Conservation (phyloP, 2,329 filamentous ascomycete species). For the Sclerotinia spermophila region DNA sequence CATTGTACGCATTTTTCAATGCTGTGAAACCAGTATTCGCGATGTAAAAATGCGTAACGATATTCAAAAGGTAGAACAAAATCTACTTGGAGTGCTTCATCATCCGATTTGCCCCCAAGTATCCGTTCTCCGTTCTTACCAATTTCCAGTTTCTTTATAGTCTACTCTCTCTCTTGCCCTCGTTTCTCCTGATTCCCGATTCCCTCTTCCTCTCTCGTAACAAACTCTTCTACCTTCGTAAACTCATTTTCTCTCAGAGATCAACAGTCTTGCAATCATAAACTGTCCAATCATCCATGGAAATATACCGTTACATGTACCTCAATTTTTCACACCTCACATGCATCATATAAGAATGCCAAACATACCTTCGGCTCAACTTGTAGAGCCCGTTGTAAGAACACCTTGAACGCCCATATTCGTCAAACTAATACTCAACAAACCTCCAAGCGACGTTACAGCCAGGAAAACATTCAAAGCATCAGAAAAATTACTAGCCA, state of each 20-base stretch:
- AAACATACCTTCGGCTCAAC: slow-evolving; percentile 60
- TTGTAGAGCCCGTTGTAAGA: slow-evolving; percentile 68
- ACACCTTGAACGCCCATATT: slow-evolving; percentile 82
- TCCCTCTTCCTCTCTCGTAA: background rate
- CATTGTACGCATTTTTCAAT: too few relatives aligned
- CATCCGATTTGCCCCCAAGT: too few relatives aligned
- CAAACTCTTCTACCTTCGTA: slow-evolving; percentile 60
- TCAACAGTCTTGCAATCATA: slow-evolving; percentile 78
- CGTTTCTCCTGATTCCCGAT: background rate
- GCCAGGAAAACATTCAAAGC: slow-evolving; percentile 70
- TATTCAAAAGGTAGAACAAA: background rate
- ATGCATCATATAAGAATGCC: background rate
- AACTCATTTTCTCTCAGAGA: slow-evolving; percentile 73
- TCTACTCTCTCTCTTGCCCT: background rate
- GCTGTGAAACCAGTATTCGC: background rate
- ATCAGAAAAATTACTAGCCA: slow-evolving; percentile 71
- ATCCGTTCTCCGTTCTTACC: background rate
- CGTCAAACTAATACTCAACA: slow-evolving; percentile 74
- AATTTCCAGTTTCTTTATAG: background rate
- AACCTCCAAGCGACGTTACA: slow-evolving; percentile 63
- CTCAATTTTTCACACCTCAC: background rate
- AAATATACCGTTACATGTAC: slow-evolving; percentile 54
- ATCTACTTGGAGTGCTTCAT: background rate
- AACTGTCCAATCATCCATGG: slow-evolving; percentile 74
- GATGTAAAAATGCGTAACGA: background rate